phyloP scores from a whole-genome alignment of 768 basidiomycete species.

The Boletus bicolor region DNA sequence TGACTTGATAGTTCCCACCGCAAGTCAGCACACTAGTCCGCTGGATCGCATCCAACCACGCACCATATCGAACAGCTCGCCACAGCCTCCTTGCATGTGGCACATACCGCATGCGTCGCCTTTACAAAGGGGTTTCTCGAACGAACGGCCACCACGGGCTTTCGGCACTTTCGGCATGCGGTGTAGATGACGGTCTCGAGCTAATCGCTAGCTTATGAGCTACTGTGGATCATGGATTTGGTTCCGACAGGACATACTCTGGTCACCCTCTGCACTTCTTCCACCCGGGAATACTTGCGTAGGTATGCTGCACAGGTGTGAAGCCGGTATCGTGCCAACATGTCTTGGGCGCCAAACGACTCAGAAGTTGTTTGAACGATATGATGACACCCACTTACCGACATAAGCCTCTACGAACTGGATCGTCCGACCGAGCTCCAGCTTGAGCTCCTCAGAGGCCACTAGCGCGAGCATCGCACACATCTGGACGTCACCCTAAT shows the following conservation, averaged over 20 bases:
- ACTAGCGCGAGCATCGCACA: constrained; percentile 70
- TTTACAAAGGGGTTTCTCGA: constrained; percentile 28
- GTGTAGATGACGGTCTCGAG: constrained; percentile 71
- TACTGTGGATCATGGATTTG: too few species aligned
- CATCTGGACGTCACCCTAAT: constrained; percentile 76
- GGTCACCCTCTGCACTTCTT: constrained; percentile 51
- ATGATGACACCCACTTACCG: constrained; percentile 41
- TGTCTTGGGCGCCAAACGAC: constrained; percentile 40
- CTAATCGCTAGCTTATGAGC: constrained; percentile 34
- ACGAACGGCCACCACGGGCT: constrained; percentile 47
- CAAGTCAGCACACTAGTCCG: not conserved
- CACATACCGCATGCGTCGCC: constrained; percentile 55
- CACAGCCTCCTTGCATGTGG: constrained; percentile 47
- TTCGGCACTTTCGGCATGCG: constrained; percentile 65
- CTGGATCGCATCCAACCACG: constrained; percentile 18
- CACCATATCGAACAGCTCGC: constrained; percentile 73
- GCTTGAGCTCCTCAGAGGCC: constrained; percentile 53
- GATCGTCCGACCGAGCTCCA: constrained; percentile 42
- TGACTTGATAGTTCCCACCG: constrained; percentile 42
- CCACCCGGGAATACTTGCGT: constrained; percentile 56
- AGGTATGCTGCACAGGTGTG: constrained; percentile 71
- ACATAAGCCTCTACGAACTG: constrained; percentile 71
- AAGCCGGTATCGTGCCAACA: constrained; percentile 58
- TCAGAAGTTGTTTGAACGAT: not conserved
- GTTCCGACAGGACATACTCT: constrained; percentile 38